Base-by-base conservation (phyloP, 2,329 filamentous ascomycete species). In the Neodidymelliopsis sp. region DNA sequence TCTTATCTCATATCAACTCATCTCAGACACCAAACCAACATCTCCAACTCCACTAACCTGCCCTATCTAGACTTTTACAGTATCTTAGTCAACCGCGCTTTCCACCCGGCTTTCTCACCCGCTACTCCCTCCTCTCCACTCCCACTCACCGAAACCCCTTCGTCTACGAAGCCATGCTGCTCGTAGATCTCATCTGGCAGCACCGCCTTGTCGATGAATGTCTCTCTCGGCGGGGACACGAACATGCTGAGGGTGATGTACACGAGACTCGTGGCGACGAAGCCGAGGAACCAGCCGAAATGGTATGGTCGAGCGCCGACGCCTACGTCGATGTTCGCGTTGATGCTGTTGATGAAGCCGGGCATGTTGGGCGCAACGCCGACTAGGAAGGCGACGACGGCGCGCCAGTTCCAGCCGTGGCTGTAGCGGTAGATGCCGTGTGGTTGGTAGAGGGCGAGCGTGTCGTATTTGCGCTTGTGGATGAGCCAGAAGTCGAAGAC, bases 231-330 rank as follows among this genome's bases (percentile, higher is more conserved):
- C 6, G 83, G 82, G 9, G 57, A 54, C 30, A 81, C 79, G 2
- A 72, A 58, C 49, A 70, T 72, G 36, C 75, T 81, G 15, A 87
- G 59, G 0, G 53, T 59, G 8, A 80, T 71, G 69, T 88, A 88
- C 0, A 87, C 75, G 3, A 83, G 38, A 15, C 81, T 79, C 6
- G 82, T 83, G 0, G 69, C 74, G 8, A 79, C 72, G 54, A 88
- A 87, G 0, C 85, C 85, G 37, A 86, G 77, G 13, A 88, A 63
- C 81, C 85, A 88, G n/a, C 85, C 84, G 62, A 88, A 85, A 19
- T 80, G 77, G 62, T 87, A 88, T 4, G 86, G 79, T 30, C 74
- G 67, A 0, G 76, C 71, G 0, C 85, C 85, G 0, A 72, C 71
- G 0, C 78, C 77, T 0, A 75, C 70, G 2, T 70, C 56, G 13